Evolutionary conservation across 2,329 filamentous ascomycete genomes (phyloP).

Genomic region (Alternaria panax): DNA sequence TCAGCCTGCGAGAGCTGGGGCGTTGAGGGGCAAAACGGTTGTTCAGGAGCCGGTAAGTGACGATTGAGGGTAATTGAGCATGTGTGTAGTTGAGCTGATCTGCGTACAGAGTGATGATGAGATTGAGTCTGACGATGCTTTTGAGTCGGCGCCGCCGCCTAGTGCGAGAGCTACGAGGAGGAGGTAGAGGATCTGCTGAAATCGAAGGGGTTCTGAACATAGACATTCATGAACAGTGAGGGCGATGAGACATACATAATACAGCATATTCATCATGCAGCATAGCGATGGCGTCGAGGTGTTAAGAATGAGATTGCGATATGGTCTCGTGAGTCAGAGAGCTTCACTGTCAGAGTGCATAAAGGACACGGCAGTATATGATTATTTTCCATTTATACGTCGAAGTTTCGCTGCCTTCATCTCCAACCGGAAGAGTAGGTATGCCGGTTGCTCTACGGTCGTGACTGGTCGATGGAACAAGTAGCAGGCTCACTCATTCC

Average conservation of each 20-base stretch:
- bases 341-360: background rate
- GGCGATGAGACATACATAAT: background rate
- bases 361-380: too few relatives aligned
- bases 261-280: background rate
- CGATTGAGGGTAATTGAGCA: background rate
- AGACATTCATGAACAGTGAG: background rate
- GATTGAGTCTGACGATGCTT: constrained; percentile 53
- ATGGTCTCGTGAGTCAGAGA: background rate
- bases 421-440: background rate
- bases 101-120: constrained; percentile 50
- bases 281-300: constrained; percentile 37
- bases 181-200: constrained; percentile 20
- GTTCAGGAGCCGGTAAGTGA: constrained; percentile 51
- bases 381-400: background rate
- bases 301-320: background rate
- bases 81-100: constrained; percentile 8
- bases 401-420: background rate
- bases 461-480: background rate
- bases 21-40: constrained; percentile 39
- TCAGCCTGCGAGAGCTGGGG: constrained; percentile 35
- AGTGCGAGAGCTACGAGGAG: constrained; percentile 34
- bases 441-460: background rate
- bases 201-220: background rate
- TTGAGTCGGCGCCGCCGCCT: constrained; percentile 43
- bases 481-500: background rate